These are phyloP conservation scores for Brassica juncea DNA, from an alignment of 345 rosid species.

Conservation along the genomic window DNA sequence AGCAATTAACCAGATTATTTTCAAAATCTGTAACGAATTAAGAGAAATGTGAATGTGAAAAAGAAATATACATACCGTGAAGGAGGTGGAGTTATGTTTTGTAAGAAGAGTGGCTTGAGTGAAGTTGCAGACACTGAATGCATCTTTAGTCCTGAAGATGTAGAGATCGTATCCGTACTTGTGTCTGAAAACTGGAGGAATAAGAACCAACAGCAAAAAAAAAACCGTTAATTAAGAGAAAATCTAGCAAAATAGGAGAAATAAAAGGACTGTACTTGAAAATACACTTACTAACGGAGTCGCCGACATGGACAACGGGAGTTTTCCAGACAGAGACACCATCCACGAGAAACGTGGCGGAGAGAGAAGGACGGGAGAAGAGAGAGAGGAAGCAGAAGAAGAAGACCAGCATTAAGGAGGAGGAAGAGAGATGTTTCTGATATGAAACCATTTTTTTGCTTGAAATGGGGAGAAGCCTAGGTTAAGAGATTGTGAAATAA, in stretches of 20 bases:
- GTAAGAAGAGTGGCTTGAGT: constrained; percentile 80
- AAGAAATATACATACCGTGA: constrained; percentile 49
- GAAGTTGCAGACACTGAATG: constrained; percentile 77
- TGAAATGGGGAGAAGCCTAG: constrained; percentile 20
- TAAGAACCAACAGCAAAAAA: background rate
- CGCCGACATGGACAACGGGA: constrained; percentile 74
- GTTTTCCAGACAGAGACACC: constrained; percentile 72
- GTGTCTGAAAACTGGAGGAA: constrained; percentile 71
- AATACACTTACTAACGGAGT: constrained; percentile 61
- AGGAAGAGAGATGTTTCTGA: constrained; percentile 16
- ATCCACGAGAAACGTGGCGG: constrained; percentile 62
- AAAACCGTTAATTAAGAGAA: background rate
- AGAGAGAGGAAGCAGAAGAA: constrained; percentile 41
- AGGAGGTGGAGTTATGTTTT: constrained; percentile 64
- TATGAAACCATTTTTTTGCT: constrained; percentile 27
- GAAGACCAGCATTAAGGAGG: constrained; percentile 43
- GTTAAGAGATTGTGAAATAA: constrained; percentile 13
- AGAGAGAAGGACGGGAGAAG: constrained; percentile 43
- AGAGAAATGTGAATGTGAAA: constrained; percentile 2
- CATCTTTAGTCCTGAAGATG: constrained; percentile 82
- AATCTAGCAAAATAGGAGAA: background rate
- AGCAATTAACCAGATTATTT: background rate
- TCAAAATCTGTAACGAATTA: background rate
- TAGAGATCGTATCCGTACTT: constrained; percentile 67
- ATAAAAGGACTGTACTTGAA: background rate